Evolutionary conservation across 2,329 filamentous ascomycete genomes (phyloP), one percentile per base, ranked within the genome.

Genomic region (Keithomyces neogunnii): DNA sequence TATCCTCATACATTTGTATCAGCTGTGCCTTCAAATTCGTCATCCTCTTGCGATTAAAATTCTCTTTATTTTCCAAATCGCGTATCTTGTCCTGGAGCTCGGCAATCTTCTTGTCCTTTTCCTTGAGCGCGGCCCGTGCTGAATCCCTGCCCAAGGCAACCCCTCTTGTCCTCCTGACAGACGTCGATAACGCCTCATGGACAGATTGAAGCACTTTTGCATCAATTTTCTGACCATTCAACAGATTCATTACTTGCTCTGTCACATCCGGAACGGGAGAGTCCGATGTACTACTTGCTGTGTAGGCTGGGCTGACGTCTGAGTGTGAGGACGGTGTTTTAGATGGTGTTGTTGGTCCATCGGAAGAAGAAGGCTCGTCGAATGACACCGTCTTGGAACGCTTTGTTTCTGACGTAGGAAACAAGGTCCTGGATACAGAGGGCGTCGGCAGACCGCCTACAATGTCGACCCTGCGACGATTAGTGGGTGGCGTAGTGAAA

Each of bases 71-170:
- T 62, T 76, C 72, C n/a, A 76, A 58, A 13, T 62, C 64, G 6
- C 59, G 59, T 4, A 75, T 58, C 32, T 62, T 60, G 39, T 61
- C 62, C 59, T 73, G 66, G 49, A 77, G 53, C 49, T 57, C 55
- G 3, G 65, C 65, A 42, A 70, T 66, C 48, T 60, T 63, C n/a
- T 60, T 60, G 32, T 92, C 84, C 56, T 83, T 84, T 4, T 75
- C 73, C 61, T 80, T 82, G 35, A 88, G 61, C 3, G 76, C 78
- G 7, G 78, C 65, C n/a, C 87, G 70, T 3, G 79, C 76, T 5
- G 85, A 77, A 53, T 92, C 86, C 2, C 86, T 73, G 0, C 85
- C 85, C 55, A 77, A 77, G 39, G 74, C 72, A 26, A 87, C 73
- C 0, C 86, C 87, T 59, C 77, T 79, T 0, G 76, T 73, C 48